phyloP scores from a whole-genome alignment of 139 green algal species.

The Chlamydomonas eustigma region DNA sequence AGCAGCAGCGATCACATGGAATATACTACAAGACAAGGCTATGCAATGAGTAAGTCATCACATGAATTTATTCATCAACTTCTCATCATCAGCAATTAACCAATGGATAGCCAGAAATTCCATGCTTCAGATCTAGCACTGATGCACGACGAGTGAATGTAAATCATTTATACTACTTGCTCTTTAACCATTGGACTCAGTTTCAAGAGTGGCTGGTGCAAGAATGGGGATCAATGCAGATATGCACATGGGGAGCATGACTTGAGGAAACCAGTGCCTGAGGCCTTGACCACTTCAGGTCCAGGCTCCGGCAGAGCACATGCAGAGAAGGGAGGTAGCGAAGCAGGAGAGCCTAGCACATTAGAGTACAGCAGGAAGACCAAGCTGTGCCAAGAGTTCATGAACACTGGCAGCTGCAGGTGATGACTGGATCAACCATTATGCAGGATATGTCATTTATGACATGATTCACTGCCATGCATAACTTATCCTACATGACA shows the following conservation, averaged over 20 bases:
- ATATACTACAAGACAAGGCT: background rate
- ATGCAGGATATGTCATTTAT: too few relatives aligned
- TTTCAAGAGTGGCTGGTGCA: slow-evolving; percentile 5
- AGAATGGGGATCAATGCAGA: background rate
- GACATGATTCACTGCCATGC: too few relatives aligned
- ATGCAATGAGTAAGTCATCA: background rate
- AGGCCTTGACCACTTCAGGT: background rate
- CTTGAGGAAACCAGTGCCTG: background rate
- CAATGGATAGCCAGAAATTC: too few relatives aligned
- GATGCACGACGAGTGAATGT: too few relatives aligned
- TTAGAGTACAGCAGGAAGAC: background rate
- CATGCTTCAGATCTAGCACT: too few relatives aligned
- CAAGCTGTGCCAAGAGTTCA: background rate
- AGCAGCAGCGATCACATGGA: background rate
- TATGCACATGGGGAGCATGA: slow-evolving; percentile 6
- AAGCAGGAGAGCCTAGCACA: background rate
- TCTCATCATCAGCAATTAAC: too few relatives aligned
- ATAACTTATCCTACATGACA: too few relatives aligned
- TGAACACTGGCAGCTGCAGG: background rate
- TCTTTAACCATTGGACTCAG: too few relatives aligned
- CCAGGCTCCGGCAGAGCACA: background rate
- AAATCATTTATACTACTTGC: too few relatives aligned
- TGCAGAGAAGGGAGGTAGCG: background rate
- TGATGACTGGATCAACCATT: too few relatives aligned
- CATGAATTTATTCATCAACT: too few relatives aligned